A percentile compares a stretch with the other conserved stretches of the same genome.
These are phyloP conservation scores for Vaccinium corymbosum DNA, from an alignment of 148 eudicot genomes.

Conservation along the genomic window DNA sequence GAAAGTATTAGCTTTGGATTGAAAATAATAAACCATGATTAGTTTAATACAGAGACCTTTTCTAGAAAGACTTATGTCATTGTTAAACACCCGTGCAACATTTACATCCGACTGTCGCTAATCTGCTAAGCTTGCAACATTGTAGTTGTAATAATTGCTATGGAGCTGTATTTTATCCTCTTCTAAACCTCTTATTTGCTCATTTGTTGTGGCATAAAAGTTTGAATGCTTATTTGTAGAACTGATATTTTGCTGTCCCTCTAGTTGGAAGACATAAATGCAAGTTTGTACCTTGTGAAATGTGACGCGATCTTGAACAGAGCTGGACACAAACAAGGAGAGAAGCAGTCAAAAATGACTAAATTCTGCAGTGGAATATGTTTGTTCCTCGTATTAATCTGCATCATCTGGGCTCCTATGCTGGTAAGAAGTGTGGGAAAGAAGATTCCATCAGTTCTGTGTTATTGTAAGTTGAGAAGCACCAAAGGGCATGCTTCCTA, in stretches of 20 bases:
- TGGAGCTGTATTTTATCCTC: not conserved
- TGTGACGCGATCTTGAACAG: slow-evolving; percentile 83
- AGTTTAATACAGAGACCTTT: not conserved
- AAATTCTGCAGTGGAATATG: slow-evolving; percentile 96
- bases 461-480: not conserved
- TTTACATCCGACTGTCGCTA: slow-evolving; percentile 1
- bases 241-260: slow-evolving; percentile 22
- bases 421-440: slow-evolving; percentile 55
- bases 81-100: not conserved
- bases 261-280: slow-evolving; percentile 98
- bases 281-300: slow-evolving; percentile 98
- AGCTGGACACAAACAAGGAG: slow-evolving; percentile 80
- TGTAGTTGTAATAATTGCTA: not conserved
- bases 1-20: not conserved
- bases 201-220: slow-evolving; percentile 3
- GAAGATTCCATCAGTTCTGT: slow-evolving; percentile 8
- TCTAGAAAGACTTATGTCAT: not conserved
- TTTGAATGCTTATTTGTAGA: slow-evolving; percentile 13
- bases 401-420: slow-evolving; percentile 99
- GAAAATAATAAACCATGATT: not conserved
- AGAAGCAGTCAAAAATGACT: slow-evolving; percentile 78
- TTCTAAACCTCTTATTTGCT: slow-evolving; percentile 14
- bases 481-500: not conserved
- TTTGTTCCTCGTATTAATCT: slow-evolving; percentile 81
- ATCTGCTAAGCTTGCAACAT: slow-evolving; percentile 12